Evolutionary conservation across 2,329 filamentous ascomycete genomes (phyloP), one percentile per base, ranked within the genome.

Genomic region (Phialemonium atrogriseum): DNA sequence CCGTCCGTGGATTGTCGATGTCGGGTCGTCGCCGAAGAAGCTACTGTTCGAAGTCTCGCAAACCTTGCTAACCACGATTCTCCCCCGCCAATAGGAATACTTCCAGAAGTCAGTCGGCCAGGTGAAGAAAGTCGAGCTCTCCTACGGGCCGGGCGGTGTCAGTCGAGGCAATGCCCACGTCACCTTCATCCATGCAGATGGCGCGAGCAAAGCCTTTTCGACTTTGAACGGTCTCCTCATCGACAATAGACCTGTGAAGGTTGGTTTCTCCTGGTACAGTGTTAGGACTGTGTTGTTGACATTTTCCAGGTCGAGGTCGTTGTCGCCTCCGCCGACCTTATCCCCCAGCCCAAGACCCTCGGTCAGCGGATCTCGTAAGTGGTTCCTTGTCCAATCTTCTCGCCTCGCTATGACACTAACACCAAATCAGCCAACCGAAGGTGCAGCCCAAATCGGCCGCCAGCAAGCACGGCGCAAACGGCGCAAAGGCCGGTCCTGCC

Each of bases 131-230:
- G 85, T 93, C 43, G 80, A 91, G 48, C 70, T 98, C 49, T 86
- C 84, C 31, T 98, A 98, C 63, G 91, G 89, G 50, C 85, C 89
- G 43, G 86, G 84, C 55, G 89, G 89, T 43, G 76, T 80, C 47
- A 95, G 88, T 71, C 84, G 87, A 54, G 91, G 91, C 45, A 85
- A 89, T 53, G 88, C 88, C 49, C 91, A 86, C 33, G 83, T 98
- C 48, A 79, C 80, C 42, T 98, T 98, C 67, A 63, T 62, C 57
- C 84, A 85, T 51, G 63, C 80, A 16, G 85, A 86, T 46, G 84
- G 83, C 43, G 91, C 89, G 44, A 77, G 77, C 54, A 85, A 86
- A 62, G 91, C 91, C 39, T 84, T 86, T 48, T 73, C 80, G 50
- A 77, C 81, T 42, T 69, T 94, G 47, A 93, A 98, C 50, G 87